phyloP scores from a whole-genome alignment of 768 basidiomycete genomes.

The Cubamyces sp. region DNA sequence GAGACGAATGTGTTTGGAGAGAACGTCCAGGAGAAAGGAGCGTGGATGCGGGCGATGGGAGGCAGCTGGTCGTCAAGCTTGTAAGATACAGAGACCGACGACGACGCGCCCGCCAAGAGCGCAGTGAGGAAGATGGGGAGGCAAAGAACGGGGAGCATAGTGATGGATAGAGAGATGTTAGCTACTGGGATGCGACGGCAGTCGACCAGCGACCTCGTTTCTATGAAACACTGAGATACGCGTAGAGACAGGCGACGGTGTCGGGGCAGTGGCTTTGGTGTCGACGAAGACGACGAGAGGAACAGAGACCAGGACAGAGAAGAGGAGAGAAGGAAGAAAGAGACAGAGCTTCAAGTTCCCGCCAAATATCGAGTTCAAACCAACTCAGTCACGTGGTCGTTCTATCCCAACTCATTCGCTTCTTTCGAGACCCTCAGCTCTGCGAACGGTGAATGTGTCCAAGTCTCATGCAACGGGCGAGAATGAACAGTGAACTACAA shows the following conservation, averaged over 20 bases:
- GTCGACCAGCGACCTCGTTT: constrained; percentile 31
- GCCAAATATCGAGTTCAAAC: constrained; percentile 10
- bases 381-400: constrained; percentile 3
- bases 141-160: constrained; percentile 32
- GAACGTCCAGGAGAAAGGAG: constrained; percentile 72
- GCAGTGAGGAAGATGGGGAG: constrained; percentile 12
- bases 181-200: constrained; percentile 10
- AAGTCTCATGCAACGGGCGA: not conserved
- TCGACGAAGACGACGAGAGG: not conserved
- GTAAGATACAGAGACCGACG: constrained; percentile 52
- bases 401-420: not conserved
- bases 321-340: constrained; percentile 33
- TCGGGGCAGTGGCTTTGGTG: not conserved
- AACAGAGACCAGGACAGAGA: constrained; percentile 8
- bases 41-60: constrained; percentile 68
- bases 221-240: not conserved
- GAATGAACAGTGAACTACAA: constrained; percentile 5
- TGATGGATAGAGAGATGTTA: constrained; percentile 23
- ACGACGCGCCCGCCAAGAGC: constrained; percentile 10
- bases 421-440: no score
- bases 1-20: constrained; percentile 67
- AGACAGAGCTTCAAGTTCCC: constrained; percentile 1
- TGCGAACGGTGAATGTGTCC: no score
- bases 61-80: constrained; percentile 78
- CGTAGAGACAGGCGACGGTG: constrained; percentile 16